These are phyloP conservation scores for Candida buenavistaensis DNA, from an alignment of 1,139 yeast species.

Conservation along the genomic window DNA sequence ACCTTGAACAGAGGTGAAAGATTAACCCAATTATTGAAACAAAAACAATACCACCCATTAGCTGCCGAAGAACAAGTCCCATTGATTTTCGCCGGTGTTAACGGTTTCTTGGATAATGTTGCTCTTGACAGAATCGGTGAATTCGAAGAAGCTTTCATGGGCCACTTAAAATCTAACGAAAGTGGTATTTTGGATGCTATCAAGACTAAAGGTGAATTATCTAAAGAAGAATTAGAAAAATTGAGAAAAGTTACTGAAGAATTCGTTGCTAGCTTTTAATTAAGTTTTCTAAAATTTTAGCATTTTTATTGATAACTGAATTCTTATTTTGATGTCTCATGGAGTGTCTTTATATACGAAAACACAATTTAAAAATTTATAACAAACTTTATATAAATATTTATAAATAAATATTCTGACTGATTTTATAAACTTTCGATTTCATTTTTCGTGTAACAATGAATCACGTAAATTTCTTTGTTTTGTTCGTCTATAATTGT, in stretches of 20 bases:
- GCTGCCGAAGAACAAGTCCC: slow-evolving; percentile 99
- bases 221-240: slow-evolving; percentile 82
- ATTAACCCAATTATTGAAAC: slow-evolving; percentile 97
- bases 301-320: too few species aligned
- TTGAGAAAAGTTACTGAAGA: slow-evolving; percentile 90
- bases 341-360: neutral
- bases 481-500: too few species aligned
- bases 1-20: slow-evolving; percentile 99
- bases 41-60: slow-evolving; percentile 94
- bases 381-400: slow-evolving; percentile 3
- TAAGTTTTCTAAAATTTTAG: too few species aligned
- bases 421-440: too few species aligned
- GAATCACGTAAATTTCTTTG: neutral
- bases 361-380: slow-evolving; percentile 2
- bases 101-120: slow-evolving; percentile 93
- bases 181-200: slow-evolving; percentile 79
- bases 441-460: too few species aligned
- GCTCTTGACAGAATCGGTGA: slow-evolving; percentile 86
- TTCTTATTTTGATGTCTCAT: neutral
- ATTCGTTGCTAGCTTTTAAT: slow-evolving; percentile 84
- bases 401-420: slow-evolving; percentile 7
- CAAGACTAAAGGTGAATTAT: slow-evolving; percentile 85
- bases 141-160: slow-evolving; percentile 90
- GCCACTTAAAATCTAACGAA: slow-evolving; percentile 90
- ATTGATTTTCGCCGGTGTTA: slow-evolving; percentile 98